Conservation (phyloP, 345 rosid species). For the Schrenkiella parvula region DNA sequence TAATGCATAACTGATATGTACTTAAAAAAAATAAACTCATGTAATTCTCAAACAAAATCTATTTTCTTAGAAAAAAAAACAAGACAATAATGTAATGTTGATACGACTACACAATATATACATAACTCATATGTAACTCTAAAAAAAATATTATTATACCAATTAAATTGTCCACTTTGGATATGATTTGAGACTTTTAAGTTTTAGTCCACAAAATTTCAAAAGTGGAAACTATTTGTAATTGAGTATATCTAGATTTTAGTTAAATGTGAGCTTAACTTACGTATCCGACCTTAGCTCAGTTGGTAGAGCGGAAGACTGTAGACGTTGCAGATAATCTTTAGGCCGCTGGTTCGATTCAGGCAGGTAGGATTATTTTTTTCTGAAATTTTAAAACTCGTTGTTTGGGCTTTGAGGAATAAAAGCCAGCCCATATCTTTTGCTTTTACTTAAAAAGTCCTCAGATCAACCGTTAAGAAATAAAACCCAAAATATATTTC, state of each 20-base stretch:
- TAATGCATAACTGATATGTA: neutral
- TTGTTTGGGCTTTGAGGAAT: neutral
- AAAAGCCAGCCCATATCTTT: neutral
- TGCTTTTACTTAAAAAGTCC: neutral
- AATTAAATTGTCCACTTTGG: neutral
- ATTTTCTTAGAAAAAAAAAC: no score
- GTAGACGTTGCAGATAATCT: constrained; percentile 41
- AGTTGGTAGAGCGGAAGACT: constrained; percentile 98
- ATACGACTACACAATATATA: neutral
- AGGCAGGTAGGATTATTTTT: constrained; percentile 1
- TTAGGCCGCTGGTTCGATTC: constrained; percentile 30
- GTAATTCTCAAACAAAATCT: no score
- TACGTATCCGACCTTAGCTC: constrained; percentile 70
- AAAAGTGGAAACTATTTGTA: neutral
- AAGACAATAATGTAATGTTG: neutral
- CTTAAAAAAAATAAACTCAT: neutral
- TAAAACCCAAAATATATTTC: neutral
- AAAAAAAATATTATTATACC: neutral
- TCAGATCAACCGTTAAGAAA: neutral
- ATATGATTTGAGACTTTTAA: neutral
- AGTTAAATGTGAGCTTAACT: fast-evolving
- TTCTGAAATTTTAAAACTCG: neutral
- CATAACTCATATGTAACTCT: neutral
- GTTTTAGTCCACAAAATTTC: neutral
- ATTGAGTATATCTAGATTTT: fast-evolving